Evolutionary conservation across 768 basidiomycete species (phyloP), one percentile per base, ranked within the genome.

Genomic region (Trametes cinnabarina): DNA sequence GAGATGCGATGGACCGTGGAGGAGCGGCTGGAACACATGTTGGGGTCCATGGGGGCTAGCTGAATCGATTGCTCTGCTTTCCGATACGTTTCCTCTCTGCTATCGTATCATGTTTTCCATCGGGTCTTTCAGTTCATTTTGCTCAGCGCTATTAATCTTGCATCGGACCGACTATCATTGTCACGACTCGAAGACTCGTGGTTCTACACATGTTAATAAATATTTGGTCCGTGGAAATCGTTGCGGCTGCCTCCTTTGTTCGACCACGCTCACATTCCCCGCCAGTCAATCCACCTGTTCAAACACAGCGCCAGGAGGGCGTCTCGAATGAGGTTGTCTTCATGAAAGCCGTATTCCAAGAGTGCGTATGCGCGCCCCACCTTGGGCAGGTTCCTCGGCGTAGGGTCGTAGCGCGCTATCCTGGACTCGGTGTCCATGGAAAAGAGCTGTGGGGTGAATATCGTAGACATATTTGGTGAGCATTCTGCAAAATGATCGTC

Each of bases 21-120:
- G 70, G 90, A 92, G 68, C 79, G 82, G 60, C 72, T 89, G 53
- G 90, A 92, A 60, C 82, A 83, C 58, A 85, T 91, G 85, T 76
- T 91, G 43, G 77, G 73, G 17, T 58, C 73, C 25, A 68, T 76
- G 58, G 69, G 67, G 39, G 67, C 66, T 65, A 64, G 64, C 69
- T 73, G 64, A 41, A 42, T 51, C 23, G 25, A 39, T 35, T 39
- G 49, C 34, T 44, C 52, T 57, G 57, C 61, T 62, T 41, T 58
- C 49, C n/a, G 51, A 41, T 32, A 25, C 34, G 26, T 48, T 44
- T 49, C 47, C 41, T 40, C 37, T 19, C 32, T 56, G 46, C 53
- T 62, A 26, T 61, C 53, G 57, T 60, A 51, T 54, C 54, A 7
- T 58, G 22, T 49, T 43, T 25, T 42, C 39, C 20, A 23, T 55